Evolutionary conservation across 225 moss, liverwort and hornwort genomes (phyloP), one percentile per base, ranked within the genome.

Genomic region (Takakia lepidozioides): DNA sequence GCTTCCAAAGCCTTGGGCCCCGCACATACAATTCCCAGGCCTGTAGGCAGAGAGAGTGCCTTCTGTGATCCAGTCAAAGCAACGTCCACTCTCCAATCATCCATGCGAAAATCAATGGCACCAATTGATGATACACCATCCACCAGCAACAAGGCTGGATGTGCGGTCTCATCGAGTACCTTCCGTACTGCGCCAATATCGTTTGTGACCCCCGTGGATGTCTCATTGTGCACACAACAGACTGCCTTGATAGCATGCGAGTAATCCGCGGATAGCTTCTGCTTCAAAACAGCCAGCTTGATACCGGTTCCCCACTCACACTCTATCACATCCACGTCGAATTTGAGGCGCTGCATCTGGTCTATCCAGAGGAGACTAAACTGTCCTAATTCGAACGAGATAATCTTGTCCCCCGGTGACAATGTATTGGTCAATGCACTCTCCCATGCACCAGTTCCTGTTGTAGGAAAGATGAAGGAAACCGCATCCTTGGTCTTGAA

Each of bases 381-480:
- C 37, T 95, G 93, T 2, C 93, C 93, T 18, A 89, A 56, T 9
- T 49, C 40, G 11, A 82, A 84, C 1, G 82, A 72, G 11, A 95
- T 55, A 27, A 95, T 70, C 34, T 70, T 89, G 66, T 95, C 86
- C 0, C 84, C 82, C 0, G 86, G 82, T 0, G 93, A 89, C 38
- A 95, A 61, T 0, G 86, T 89, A 51, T 95, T 95, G 8, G 82
- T 84, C 55, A 95, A 38, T 10, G 93, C 86, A 51, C 93, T 86
- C 61, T 95, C 93, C 93, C 93, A 95, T 5, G 89, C 84, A 62
- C 93, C 93, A 15, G 86, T 86, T 11, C 93, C 93, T 57, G 93
- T 71, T 21, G 84, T 82, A 2, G 93, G 89, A 63, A 89, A 66
- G 60, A 95, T 78, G 86, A 95, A 95, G 43, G 77, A 49, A 16